Conservation (phyloP, 805 yeast genomes). For the Ogataea methanolica region DNA sequence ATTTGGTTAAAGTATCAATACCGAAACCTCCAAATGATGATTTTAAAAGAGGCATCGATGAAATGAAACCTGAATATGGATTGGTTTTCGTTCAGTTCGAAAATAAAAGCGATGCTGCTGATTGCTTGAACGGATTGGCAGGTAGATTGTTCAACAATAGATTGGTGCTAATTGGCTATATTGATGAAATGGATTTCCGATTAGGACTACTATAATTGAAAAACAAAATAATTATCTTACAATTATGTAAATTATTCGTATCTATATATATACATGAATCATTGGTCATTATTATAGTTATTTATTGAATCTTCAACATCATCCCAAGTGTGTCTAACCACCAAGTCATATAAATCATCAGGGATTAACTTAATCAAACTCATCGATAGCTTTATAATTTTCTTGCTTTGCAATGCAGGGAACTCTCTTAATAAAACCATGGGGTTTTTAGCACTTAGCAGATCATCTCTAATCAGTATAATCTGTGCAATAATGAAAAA, state of each 20-base stretch:
- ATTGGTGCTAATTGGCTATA: conserved; percentile 59
- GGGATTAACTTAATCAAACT: conserved; percentile 79
- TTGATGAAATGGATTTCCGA: conserved; percentile 56
- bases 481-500: conserved; percentile 81
- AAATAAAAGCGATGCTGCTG: conserved; percentile 42
- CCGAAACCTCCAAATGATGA: conserved; percentile 47
- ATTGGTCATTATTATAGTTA: conserved; percentile 8
- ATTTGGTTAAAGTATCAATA: conserved; percentile 48
- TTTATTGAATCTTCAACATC: conserved; percentile 27
- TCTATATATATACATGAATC: not conserved
- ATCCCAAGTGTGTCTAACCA: conserved; percentile 62
- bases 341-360: conserved; percentile 53
- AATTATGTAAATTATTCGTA: not conserved
- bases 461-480: conserved; percentile 57
- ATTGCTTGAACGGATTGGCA: conserved; percentile 51
- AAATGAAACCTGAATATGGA: conserved; percentile 60
- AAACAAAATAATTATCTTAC: not conserved
- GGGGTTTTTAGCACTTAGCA: conserved; percentile 62
- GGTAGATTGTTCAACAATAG: conserved; percentile 69
- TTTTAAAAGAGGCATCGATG: conserved; percentile 32
- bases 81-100: conserved; percentile 66
- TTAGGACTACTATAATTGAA: conserved; percentile 20
- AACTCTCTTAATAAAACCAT: conserved; percentile 71
- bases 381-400: conserved; percentile 70
- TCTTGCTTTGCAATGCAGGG: conserved; percentile 67